phyloP scores from a whole-genome alignment of 2,329 filamentous ascomycete genomes.

The Hypoxylon sp. region DNA sequence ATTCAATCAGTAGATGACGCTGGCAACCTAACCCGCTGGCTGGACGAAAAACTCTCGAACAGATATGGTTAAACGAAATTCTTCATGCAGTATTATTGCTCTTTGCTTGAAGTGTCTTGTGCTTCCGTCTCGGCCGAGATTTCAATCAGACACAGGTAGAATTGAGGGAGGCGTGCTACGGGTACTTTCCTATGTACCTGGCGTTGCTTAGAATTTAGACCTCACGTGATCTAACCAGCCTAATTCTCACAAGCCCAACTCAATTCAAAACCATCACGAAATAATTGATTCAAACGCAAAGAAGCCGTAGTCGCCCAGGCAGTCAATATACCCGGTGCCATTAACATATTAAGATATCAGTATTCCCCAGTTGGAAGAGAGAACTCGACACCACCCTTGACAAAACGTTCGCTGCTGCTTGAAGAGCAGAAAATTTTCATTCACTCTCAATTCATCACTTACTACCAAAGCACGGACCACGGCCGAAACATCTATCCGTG shows the following conservation, averaged over 20 bases:
- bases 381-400: not conserved
- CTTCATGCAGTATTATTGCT: not conserved
- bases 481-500: not conserved
- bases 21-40: slow-evolving; percentile 66
- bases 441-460: slow-evolving; percentile 4
- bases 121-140: not conserved
- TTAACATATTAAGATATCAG: not conserved
- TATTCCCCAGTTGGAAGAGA: not conserved
- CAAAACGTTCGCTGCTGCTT: not conserved
- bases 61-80: slow-evolving; percentile 18
- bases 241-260: slow-evolving; percentile 10
- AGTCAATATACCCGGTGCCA: not conserved
- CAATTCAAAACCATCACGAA: slow-evolving; percentile 21
- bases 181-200: not conserved
- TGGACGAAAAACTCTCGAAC: slow-evolving; percentile 60
- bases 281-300: not conserved
- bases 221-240: slow-evolving; percentile 5
- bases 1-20: slow-evolving; percentile 78
- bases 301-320: not conserved
- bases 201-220: not conserved
- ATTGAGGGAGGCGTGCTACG: not conserved
- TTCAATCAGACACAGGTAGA: not conserved
- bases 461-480: slow-evolving; percentile 14
- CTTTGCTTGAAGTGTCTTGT: not conserved
- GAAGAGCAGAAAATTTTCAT: slow-evolving; percentile 34